Evolutionary conservation across 148 eudicot species (phyloP), one percentile per base, ranked within the genome.

Genomic region (Vaccinium myrtillus): DNA sequence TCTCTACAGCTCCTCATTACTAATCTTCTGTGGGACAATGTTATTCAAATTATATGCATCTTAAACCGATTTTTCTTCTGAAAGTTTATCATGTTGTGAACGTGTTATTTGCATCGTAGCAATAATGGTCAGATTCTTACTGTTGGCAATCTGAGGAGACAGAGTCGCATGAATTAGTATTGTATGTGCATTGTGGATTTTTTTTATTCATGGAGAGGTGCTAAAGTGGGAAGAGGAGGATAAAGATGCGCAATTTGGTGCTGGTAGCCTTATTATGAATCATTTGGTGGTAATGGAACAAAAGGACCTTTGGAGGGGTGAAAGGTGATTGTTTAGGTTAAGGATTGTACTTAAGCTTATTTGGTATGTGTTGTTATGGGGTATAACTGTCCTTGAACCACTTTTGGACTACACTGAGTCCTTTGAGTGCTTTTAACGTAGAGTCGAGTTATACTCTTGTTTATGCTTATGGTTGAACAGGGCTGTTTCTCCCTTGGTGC

Each of bases 181-280:
- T 8, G 55, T 51, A 51, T 51, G 55, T 51, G 55, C 55, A 51
- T 51, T 63, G 69, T 63, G 69, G 69, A 63, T 63, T 25, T 63
- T 63, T 21, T 63, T 63, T 1, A 63, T 63, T 19, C 4, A 3
- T 63, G 69, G 30, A 10, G 25, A 63, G 69, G 69, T 63, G 25
- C 69, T 63, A 63, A 63, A 63, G 69, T 63, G 69, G 69, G 25
- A 63, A 18, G 63, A 58, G 25, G 27, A 61, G 69, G 69, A 63
- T 63, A 63, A n/a, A 63, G 69, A 63, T n/a, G 69, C 8, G 69
- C 69, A 63, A n/a, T 63, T 63, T n/a, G 69, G 69, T 63, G 69
- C 69, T 8, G 12, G 55, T 9, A 63, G 27, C 25, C 69, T 63
- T 63, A 63, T 63, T 21, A 63, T 19, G 27, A 25, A 8, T 63